These are phyloP conservation scores for Vicia sativa DNA, from an alignment of 306 rosid genomes.

Conservation along the genomic window DNA sequence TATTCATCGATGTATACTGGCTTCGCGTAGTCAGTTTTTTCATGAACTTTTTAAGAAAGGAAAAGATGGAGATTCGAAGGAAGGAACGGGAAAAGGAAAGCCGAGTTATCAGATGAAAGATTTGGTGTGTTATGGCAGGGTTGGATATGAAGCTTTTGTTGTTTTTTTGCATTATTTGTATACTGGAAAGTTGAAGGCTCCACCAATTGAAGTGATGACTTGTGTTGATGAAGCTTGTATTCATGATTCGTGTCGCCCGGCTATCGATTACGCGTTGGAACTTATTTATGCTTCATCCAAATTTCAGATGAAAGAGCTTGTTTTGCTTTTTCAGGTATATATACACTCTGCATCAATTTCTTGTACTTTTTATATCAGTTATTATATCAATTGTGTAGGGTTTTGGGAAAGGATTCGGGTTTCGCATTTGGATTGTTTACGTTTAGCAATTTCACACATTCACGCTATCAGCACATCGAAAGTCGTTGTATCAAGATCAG, in stretches of 20 bases:
- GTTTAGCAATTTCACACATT: neutral
- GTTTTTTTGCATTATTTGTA: conserved; percentile 81
- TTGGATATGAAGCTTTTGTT: conserved; percentile 73
- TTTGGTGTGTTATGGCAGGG: conserved; percentile 62
- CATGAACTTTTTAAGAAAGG: conserved; percentile 74
- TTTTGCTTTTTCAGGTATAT: conserved; percentile 76
- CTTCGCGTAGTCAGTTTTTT: conserved; percentile 74
- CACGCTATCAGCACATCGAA: neutral
- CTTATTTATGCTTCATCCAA: conserved; percentile 85
- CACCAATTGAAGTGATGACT: conserved; percentile 74
- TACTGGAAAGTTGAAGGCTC: conserved; percentile 76
- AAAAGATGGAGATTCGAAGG: conserved; percentile 45
- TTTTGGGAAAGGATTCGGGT: neutral
- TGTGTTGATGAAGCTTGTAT: conserved; percentile 78
- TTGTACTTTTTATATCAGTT: neutral
- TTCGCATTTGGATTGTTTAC: neutral
- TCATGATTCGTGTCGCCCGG: conserved; percentile 88
- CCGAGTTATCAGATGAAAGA: conserved; percentile 72
- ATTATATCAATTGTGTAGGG: too few relatives aligned
- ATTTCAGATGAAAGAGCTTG: conserved; percentile 87
- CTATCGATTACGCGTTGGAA: conserved; percentile 78
- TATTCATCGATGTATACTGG: conserved; percentile 77
- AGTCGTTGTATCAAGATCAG: neutral
- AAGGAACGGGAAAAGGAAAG: conserved; percentile 55
- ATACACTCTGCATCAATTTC: conserved; percentile 21